A percentile compares a stretch with the other conserved stretches of the same genome.
Conservation (phyloP, 768 basidiomycete species). For the Cyclocybe cylindracea region DNA sequence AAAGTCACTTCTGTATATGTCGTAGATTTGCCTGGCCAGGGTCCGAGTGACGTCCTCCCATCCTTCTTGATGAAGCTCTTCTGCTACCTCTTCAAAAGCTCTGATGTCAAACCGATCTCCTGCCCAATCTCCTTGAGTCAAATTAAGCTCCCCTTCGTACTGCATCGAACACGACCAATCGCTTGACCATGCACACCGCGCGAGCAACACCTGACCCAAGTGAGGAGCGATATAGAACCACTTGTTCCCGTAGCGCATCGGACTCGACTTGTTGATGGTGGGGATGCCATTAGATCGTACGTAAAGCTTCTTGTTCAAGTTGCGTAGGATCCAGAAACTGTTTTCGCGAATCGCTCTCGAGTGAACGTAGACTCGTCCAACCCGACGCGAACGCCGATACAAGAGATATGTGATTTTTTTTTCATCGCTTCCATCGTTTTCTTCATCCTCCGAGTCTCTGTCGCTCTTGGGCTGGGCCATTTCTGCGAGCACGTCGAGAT, state of each 20-base stretch:
- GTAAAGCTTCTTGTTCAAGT: constrained; percentile 1
- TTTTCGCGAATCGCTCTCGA: too few relatives aligned
- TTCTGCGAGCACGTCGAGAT: too few relatives aligned
- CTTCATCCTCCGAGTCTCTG: too few relatives aligned
- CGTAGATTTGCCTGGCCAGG: not conserved
- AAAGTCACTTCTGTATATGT: too few relatives aligned
- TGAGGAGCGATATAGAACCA: not conserved
- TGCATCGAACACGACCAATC: not conserved
- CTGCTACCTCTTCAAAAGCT: not conserved
- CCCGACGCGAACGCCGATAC: not conserved
- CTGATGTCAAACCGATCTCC: constrained; percentile 1
- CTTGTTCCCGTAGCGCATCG: not conserved
- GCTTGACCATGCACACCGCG: not conserved
- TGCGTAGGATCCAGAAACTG: not conserved
- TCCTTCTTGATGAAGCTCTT: not conserved
- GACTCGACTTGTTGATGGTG: too few relatives aligned
- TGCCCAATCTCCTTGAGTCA: not conserved
- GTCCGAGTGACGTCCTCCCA: not conserved
- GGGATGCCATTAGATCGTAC: not conserved
- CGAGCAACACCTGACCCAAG: not conserved
- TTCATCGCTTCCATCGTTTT: too few relatives aligned
- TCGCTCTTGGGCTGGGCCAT: not conserved
- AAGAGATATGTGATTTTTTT: not conserved
- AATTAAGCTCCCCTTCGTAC: not conserved
- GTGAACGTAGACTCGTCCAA: too few relatives aligned